These are phyloP conservation scores for Moesziomyces sp. DNA, from an alignment of 1,284 basidiomycete species.

Conservation along the genomic window DNA sequence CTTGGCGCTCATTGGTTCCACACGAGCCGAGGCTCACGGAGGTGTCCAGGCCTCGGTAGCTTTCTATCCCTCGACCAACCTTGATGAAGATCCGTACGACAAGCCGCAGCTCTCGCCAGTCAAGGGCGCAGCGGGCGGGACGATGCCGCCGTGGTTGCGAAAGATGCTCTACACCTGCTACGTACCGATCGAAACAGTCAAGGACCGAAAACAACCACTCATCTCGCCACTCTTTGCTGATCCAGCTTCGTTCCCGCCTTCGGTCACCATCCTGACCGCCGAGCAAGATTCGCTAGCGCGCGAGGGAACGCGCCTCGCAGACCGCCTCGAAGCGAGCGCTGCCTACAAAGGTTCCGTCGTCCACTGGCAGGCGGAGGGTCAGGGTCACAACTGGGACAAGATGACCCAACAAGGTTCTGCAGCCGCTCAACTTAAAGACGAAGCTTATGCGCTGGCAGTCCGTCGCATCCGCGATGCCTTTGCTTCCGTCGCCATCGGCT, in stretches of 20 bases:
- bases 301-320: conserved; percentile 34
- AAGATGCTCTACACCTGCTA: conserved; percentile 45
- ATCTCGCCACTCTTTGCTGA: conserved; percentile 48
- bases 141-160: conserved; percentile 37
- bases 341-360: conserved; percentile 23
- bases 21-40: conserved; percentile 19
- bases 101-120: conserved; percentile 44
- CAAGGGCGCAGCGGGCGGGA: conserved; percentile 40
- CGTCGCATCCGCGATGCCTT: conserved; percentile 40
- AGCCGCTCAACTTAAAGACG: conserved; percentile 33
- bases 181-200: conserved; percentile 24
- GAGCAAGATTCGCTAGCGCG: conserved; percentile 45
- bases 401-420: conserved; percentile 33
- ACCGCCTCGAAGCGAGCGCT: conserved; percentile 11
- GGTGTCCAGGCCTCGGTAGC: conserved; percentile 40
- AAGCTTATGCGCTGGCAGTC: conserved; percentile 37
- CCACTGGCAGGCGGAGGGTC: conserved; percentile 47
- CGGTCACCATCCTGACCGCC: conserved; percentile 43
- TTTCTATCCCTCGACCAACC: conserved; percentile 55
- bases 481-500: conserved; percentile 19
- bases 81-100: conserved; percentile 44
- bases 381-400: conserved; percentile 57
- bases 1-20: conserved; percentile 37
- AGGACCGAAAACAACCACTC: conserved; percentile 37
- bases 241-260: conserved; percentile 23